phyloP scores from a whole-genome alignment of 2,329 filamentous ascomycete species.

The Penicillium sp. region DNA sequence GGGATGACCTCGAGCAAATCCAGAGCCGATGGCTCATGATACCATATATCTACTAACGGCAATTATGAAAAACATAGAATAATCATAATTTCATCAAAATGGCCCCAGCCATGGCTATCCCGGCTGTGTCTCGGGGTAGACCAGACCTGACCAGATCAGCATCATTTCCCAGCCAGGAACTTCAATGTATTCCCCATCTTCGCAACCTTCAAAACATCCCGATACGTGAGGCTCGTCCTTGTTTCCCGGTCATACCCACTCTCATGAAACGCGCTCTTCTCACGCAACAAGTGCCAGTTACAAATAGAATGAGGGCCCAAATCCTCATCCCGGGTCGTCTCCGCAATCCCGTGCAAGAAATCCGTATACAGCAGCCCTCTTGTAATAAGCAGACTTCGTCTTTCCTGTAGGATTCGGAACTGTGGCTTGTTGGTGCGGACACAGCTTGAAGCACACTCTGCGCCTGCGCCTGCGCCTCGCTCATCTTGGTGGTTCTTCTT shows the following conservation, averaged over 20 bases:
- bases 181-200: slow-evolving; percentile 72
- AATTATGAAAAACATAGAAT: not conserved
- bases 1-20: slow-evolving; percentile 47
- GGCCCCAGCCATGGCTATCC: not conserved
- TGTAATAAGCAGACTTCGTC: slow-evolving; percentile 70
- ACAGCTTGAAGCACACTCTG: slow-evolving; percentile 12
- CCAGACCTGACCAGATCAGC: not conserved
- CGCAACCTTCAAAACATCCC: slow-evolving; percentile 84
- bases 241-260: slow-evolving; percentile 55
- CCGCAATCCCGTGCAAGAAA: slow-evolving; percentile 64
- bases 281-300: slow-evolving; percentile 62
- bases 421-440: slow-evolving; percentile 13
- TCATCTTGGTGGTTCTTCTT: slow-evolving; percentile 54
- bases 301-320: slow-evolving; percentile 58
- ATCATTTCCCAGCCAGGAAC: slow-evolving; percentile 44
- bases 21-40: slow-evolving; percentile 74
- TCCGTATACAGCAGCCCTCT: slow-evolving; percentile 57
- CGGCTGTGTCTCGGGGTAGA: not conserved
- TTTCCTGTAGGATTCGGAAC: slow-evolving; percentile 79
- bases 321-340: slow-evolving; percentile 64
- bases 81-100: not conserved
- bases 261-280: slow-evolving; percentile 39
- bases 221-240: slow-evolving; percentile 67
- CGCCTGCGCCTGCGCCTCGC: not conserved
- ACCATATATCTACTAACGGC: slow-evolving; percentile 53